phyloP scores from a whole-genome alignment of 129 eudicot genomes.

The Tanacetum coccineum region DNA sequence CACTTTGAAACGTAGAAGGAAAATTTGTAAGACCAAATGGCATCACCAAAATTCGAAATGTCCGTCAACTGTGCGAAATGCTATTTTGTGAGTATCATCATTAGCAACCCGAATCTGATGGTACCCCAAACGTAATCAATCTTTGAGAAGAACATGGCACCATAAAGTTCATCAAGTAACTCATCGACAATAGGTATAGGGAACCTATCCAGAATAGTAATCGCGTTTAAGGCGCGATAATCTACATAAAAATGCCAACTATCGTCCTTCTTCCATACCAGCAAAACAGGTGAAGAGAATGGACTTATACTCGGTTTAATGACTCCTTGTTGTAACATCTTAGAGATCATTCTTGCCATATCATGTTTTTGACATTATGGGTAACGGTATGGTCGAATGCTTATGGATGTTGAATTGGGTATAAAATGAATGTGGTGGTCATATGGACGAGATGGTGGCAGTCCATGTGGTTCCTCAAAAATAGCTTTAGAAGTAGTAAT shows the following conservation, averaged over 20 bases:
- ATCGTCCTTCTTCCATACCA: neutral
- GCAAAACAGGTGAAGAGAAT: neutral
- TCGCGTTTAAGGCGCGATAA: neutral
- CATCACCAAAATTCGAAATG: no score
- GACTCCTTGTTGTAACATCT: no score
- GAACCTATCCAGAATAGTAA: neutral
- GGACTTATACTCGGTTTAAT: neutral
- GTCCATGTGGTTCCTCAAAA: neutral
- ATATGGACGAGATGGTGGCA: neutral
- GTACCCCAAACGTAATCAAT: no score
- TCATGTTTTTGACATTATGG: neutral
- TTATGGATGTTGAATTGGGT: neutral
- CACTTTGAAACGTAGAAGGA: no score
- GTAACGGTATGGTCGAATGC: neutral
- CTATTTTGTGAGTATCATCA: no score
- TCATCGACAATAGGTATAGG: neutral
- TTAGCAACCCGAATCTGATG: no score
- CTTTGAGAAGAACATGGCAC: no score
- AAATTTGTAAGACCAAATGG: no score
- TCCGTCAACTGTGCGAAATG: no score
- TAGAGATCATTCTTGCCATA: neutral
- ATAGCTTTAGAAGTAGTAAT: neutral
- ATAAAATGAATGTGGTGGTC: neutral
- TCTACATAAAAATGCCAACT: neutral
- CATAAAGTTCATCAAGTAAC: no score